Evolutionary conservation across 768 basidiomycete genomes (phyloP), one percentile per base, ranked within the genome.

Genomic region (Leccinellum rugosiceps): DNA sequence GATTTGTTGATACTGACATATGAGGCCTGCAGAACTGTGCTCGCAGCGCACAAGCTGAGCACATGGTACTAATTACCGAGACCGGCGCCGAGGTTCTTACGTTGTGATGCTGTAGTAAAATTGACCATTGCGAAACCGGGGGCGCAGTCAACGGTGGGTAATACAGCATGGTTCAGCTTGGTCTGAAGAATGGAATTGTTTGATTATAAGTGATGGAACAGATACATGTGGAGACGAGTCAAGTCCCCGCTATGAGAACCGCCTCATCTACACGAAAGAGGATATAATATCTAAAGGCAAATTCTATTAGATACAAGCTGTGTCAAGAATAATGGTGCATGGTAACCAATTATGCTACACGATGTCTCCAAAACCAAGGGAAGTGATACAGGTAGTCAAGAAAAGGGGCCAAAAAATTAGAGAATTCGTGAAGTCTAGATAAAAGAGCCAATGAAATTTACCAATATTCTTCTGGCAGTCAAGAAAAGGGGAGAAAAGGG

Each of bases 11-110:
- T 0, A 14, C 47, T 64, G 35, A 65, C 31, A 3, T 15, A 3
- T 26, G 48, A 50, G 21, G 47, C n/a, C 30, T 8, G 30, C 57
- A 93, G 90, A 88, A 87, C 55, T 90, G 90, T 50, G 90, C 88
- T 1, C 80, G 92, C 26, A 83, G 85, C 53, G 92, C 93, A 3
- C 92, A 94, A 72, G 87, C 86, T 15, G 93, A 97, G 68, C 92
- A 95, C 69, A 94, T 87, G 83, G 75, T 97, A 7, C 75, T 94
- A 28, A 90, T 96, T 53, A 94, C 92, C 1, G 79, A 92, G 32
- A 73, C 68, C 6, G 91, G 91, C 0, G 84, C 77, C n/a, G 90
- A 94, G 3, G 83, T 95, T 6, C 76, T 96, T 31, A 96, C 94
- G 26, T 61, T 59, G 52, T 78, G 50, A 73, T 35, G 34, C 34